phyloP scores from a whole-genome alignment of 2,329 filamentous ascomycete genomes.

The Phialophora expanda region DNA sequence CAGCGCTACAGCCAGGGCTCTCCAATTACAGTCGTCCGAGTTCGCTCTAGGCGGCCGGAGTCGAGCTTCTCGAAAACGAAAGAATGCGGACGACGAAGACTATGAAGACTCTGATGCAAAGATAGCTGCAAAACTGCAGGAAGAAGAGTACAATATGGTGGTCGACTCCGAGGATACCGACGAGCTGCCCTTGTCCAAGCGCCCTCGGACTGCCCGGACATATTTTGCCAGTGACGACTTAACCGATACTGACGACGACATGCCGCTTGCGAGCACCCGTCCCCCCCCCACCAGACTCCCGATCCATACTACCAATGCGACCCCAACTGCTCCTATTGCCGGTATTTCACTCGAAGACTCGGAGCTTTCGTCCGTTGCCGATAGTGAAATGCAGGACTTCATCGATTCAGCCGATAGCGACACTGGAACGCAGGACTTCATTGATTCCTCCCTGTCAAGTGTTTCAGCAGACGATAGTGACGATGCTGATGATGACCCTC shows the following conservation, averaged over 20 bases:
- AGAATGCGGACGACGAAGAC: conserved; percentile 52
- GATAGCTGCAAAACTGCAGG: conserved; percentile 63
- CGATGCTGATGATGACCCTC: conserved; percentile 3
- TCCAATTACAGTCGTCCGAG: conserved; percentile 52
- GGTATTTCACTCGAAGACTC: conserved; percentile 23
- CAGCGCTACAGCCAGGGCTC: conserved; percentile 54
- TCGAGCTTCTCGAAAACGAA: conserved; percentile 45
- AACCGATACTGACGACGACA: conserved; percentile 33
- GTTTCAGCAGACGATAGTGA: conserved; percentile 16
- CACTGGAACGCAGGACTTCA: conserved; percentile 27
- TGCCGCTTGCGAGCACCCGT: conserved; percentile 23
- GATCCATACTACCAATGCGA: not conserved
- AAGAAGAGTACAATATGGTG: conserved; percentile 55
- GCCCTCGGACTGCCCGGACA: conserved; percentile 18
- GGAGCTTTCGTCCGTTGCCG: conserved; percentile 25
- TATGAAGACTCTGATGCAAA: conserved; percentile 52
- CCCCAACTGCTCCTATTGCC: not conserved
- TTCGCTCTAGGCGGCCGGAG: conserved; percentile 53
- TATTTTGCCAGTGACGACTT: conserved; percentile 7
- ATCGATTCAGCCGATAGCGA: conserved; percentile 20
- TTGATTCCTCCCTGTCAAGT: not conserved
- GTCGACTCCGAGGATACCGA: conserved; percentile 32
- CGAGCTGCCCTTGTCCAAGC: conserved; percentile 24
- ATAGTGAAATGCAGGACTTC: conserved; percentile 22
- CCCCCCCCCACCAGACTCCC: conserved; percentile 12